phyloP scores from a whole-genome alignment of 192 early-diverging fungal genomes.

The Linderina pennispora region DNA sequence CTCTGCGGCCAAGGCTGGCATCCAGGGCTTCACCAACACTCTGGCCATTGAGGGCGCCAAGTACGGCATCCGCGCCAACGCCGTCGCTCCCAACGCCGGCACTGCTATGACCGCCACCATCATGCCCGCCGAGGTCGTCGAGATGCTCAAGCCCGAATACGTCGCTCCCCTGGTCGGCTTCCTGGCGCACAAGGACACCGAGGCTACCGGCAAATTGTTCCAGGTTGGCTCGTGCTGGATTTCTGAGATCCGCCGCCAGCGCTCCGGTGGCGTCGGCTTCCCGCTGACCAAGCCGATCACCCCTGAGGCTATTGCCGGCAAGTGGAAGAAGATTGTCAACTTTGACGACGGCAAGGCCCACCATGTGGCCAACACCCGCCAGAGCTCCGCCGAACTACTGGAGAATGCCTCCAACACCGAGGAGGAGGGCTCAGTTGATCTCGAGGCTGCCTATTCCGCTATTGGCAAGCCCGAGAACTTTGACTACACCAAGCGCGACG shows the following conservation, averaged over 20 bases:
- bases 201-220: constrained; percentile 82
- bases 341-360: constrained; percentile 96
- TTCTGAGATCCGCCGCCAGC: constrained; percentile 94
- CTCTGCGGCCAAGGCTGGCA: constrained; percentile 86
- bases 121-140: constrained; percentile 92
- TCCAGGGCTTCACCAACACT: constrained; percentile 86
- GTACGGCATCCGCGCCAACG: constrained; percentile 88
- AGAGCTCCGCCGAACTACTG: constrained; percentile 39
- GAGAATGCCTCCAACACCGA: constrained; percentile 49
- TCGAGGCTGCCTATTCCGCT: constrained; percentile 57
- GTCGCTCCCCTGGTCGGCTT: constrained; percentile 92
- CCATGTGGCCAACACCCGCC: constrained; percentile 50
- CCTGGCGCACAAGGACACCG: constrained; percentile 73
- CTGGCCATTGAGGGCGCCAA: constrained; percentile 87
- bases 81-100: constrained; percentile 96
- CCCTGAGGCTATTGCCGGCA: constrained; percentile 78
- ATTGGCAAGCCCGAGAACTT: constrained; percentile 54
- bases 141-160: constrained; percentile 93
- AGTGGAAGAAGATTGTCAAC: constrained; percentile 79
- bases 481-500: constrained; percentile 82
- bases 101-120: constrained; percentile 97
- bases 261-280: constrained; percentile 91
- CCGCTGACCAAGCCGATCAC: constrained; percentile 69
- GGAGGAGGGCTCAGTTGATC: constrained; percentile 50
- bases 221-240: constrained; percentile 96